phyloP scores from a whole-genome alignment of 78 protist species.

The Pigoraptor vietnamica region DNA sequence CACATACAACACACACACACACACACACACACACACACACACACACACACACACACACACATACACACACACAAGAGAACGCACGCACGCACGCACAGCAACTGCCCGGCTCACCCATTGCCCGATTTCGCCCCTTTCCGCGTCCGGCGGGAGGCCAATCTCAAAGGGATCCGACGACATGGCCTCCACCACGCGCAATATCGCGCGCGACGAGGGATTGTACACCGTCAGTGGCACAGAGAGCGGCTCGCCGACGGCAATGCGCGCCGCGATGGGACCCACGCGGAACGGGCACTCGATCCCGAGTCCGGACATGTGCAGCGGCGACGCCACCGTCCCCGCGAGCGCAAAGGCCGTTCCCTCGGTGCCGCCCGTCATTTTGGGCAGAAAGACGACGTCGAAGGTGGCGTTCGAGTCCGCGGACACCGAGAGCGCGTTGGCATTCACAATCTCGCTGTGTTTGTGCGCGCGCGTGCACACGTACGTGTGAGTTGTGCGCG shows the following conservation, averaged over 20 bases:
- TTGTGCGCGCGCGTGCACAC: too few relatives aligned
- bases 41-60: too few relatives aligned
- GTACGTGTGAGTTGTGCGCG: too few relatives aligned
- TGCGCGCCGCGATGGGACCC: not conserved
- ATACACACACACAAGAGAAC: too few relatives aligned
- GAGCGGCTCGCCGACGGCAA: not conserved
- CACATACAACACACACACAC: too few relatives aligned
- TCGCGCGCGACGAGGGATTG: not conserved
- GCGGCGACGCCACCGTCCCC: not conserved
- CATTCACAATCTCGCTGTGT: not conserved
- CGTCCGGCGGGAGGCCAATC: not conserved
- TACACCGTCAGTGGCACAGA: not conserved
- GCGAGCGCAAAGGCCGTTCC: not conserved
- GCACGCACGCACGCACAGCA: too few relatives aligned
- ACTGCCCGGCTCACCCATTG: not conserved
- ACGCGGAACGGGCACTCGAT: not conserved
- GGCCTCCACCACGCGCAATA: not conserved
- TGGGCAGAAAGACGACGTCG: not conserved
- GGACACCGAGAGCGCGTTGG: not conserved
- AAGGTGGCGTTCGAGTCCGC: not conserved
- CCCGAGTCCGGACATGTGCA: not conserved
- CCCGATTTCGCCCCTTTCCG: not conserved
- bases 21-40: too few relatives aligned
- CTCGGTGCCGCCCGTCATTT: not conserved
- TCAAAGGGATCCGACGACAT: not conserved